Base-by-base conservation (phyloP, 2,329 filamentous ascomycete species). In the Penicillium sp. region DNA sequence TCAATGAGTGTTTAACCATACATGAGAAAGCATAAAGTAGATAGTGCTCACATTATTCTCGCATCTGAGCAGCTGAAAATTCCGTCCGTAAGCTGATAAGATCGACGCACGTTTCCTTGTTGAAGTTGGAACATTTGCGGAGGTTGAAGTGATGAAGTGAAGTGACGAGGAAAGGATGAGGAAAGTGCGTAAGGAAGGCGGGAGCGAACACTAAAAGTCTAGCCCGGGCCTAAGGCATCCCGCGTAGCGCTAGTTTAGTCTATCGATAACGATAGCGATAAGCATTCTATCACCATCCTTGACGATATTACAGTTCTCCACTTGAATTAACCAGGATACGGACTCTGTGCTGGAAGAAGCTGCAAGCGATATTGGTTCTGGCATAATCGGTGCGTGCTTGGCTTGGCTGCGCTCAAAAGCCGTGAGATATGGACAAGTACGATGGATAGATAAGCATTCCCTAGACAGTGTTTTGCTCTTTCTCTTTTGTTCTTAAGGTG, bases 171-270 rank as follows among this genome's bases (percentile, higher is more conserved):
- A n/a, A n/a, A n/a, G 5, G 18, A n/a, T 4, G 11, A 42, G 18
- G 20, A 28, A 26, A 46, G 55, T 40, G 55, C 49, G n/a, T 24
- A 5, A 30, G 55, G 55, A 52, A 57, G 42, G 30, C 40, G 49
- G 49, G 49, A 57, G 55, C 55, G 55, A 52, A 43, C n/a, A n/a
- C n/a, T n/a, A n/a, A n/a, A n/a, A n/a, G 28, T n/a, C 20, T 47
- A 49, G 45, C 54, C 47, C 54, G 38, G 26, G 26, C 55, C 20
- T 18, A 42, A 45, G 28, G n/a, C 20, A 26, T 38, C 42, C 23
- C 54, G 28, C 35, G 9, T 26, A 12, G 16, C 12, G 16, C 9
- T 45, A 38, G 14, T 23, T n/a, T 23, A n/a, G 35, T 26, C n/a
- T 16, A 16, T 23, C 42, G 42, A 52, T 21, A 23, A 40, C 26